Evolutionary conservation across 805 yeast genomes (phyloP), one percentile per base, ranked within the genome.

Genomic region (Cyberlindnera meyerae): DNA sequence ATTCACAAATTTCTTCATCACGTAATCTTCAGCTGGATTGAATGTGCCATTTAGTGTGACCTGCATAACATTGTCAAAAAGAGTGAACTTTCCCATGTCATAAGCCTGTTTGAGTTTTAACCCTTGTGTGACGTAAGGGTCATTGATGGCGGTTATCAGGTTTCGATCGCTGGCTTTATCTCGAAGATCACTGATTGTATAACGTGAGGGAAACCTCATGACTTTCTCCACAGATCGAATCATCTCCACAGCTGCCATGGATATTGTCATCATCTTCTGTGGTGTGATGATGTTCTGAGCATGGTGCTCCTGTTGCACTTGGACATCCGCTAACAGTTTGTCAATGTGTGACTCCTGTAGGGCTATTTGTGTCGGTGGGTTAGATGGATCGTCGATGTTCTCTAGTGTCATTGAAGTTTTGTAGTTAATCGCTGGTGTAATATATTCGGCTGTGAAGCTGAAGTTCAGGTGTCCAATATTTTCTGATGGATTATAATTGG

Each of bases 281-380:
- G n/a, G n/a, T 21, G 26, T 22, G 27, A 30, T 11, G 20, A 30
- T 14, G 14, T 14, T 9, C 18, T 18, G 27, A 5, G 33, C 26
- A 6, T 21, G 8, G 7, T 14, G n/a, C 13, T 18, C 14, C 4
- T 15, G 18, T 8, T 21, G 27, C 20, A 5, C 7, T 15, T 22
- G 33, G 13, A 6, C 27, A 11, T n/a, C 15, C n/a, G 27, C 13
- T 6, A 30, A 8, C 11, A 30, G 27, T 12, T 30, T 14, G 20
- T 30, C 33, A 16, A 30, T 30, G 25, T 30, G 33, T 21, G 24
- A n/a, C n/a, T n/a, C n/a, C n/a, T n/a, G n/a, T n/a, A n/a, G n/a
- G n/a, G n/a, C n/a, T n/a, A n/a, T n/a, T n/a, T n/a, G n/a, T n/a
- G n/a, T n/a, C n/a, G n/a, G n/a, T n/a, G n/a, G n/a, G n/a, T n/a